Percentiles rank a stretch among this genome's conserved stretches.
phyloP scores from a whole-genome alignment of 805 yeast species.

The Wickerhamiella kurtzmanii region DNA sequence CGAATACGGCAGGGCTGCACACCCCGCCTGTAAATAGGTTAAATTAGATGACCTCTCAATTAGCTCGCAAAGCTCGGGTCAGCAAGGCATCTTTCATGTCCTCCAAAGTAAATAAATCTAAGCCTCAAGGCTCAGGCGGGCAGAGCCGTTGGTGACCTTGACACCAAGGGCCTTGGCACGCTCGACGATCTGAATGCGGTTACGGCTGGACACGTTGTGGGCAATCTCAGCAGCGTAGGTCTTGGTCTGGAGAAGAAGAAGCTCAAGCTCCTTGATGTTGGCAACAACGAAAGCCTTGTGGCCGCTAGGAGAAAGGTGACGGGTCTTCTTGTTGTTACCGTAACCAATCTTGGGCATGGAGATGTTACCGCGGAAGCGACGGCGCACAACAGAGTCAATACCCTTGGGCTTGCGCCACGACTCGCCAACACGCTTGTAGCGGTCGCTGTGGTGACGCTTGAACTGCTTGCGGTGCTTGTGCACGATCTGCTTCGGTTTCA shows the following conservation, averaged over 20 bases:
- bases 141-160: constrained; percentile 98
- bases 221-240: constrained; percentile 99
- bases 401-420: constrained; percentile 99
- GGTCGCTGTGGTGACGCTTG: constrained; percentile 99
- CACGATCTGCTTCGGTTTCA: constrained; percentile 94
- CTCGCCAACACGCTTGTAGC: constrained; percentile 95
- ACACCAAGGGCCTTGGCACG: constrained; percentile 98
- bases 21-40: not conserved
- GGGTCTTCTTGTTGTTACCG: constrained; percentile 99
- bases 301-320: constrained; percentile 91
- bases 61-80: no score
- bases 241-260: constrained; percentile 91
- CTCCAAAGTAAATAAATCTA: constrained; percentile 30
- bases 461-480: constrained; percentile 98
- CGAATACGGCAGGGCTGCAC: no score
- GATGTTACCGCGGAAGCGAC: constrained; percentile 97
- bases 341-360: constrained; percentile 99
- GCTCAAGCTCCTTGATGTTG: constrained; percentile 83
- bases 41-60: not conserved
- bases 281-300: constrained; percentile 93
- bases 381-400: constrained; percentile 99
- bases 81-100: no score
- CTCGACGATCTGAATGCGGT: constrained; percentile 91
- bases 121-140: constrained; percentile 96
- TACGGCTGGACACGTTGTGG: constrained; percentile 94